Evolutionary conservation across 345 rosid genomes (phyloP).

Genomic region (Citrus trifoliata): DNA sequence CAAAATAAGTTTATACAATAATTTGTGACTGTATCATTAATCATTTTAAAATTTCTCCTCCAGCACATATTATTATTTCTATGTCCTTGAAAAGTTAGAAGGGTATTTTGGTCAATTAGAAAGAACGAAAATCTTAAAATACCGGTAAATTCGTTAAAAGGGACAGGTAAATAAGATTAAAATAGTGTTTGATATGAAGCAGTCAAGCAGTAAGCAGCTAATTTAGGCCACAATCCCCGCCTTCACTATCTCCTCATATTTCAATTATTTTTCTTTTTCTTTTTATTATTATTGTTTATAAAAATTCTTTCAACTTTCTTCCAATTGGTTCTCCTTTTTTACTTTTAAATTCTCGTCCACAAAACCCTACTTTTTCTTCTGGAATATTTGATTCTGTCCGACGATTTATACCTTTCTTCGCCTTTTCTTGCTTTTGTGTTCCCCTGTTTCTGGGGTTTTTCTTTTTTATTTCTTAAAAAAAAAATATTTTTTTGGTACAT

Average conservation of each 20-base stretch:
- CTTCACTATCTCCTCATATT: not conserved
- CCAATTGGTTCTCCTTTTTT: not conserved
- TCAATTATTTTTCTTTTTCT: not conserved
- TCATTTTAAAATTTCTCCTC: no score
- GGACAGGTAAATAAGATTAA: not conserved
- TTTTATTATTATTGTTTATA: not conserved
- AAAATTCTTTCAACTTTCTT: not conserved
- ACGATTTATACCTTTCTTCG: not conserved
- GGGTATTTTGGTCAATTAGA: not conserved
- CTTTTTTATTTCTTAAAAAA: not conserved
- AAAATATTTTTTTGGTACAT: not conserved
- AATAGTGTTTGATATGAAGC: not conserved
- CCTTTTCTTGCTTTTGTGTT: not conserved
- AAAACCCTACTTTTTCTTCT: not conserved
- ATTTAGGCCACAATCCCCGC: constrained; percentile 25
- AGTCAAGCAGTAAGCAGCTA: constrained; percentile 14
- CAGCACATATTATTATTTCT: no score
- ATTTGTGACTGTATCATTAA: no score
- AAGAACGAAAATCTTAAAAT: not conserved
- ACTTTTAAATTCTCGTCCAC: constrained; percentile 2
- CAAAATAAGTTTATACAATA: no score
- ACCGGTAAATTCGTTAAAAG: constrained; percentile 20
- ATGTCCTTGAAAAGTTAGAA: not conserved
- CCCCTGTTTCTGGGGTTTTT: not conserved
- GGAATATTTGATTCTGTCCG: not conserved